These are phyloP conservation scores for Entrophospora sp. DNA, from an alignment of 192 early-diverging fungal genomes.

Conservation along the genomic window DNA sequence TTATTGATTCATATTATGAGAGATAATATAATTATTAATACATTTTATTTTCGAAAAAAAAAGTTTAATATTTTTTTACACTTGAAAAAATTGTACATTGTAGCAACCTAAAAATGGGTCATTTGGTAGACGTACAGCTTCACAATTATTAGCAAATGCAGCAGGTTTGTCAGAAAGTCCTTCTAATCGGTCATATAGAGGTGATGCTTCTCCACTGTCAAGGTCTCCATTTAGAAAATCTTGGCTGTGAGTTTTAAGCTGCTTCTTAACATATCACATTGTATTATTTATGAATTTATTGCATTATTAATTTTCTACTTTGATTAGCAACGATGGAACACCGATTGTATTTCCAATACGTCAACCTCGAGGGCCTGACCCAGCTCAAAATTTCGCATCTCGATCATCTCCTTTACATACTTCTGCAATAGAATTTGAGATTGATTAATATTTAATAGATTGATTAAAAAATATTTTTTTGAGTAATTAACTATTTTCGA, in stretches of 20 bases:
- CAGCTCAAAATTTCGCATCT: slow-evolving; percentile 61
- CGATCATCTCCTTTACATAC: slow-evolving; percentile 27
- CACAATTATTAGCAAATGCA: slow-evolving; percentile 12
- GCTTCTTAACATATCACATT: background rate
- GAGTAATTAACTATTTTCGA: no score
- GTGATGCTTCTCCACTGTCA: slow-evolving; percentile 19
- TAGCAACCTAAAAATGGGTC: slow-evolving; percentile 18
- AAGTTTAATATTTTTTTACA: no score
- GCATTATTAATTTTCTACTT: no score
- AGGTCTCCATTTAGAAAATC: slow-evolving; percentile 21
- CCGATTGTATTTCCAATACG: slow-evolving; percentile 57
- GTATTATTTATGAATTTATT: background rate
- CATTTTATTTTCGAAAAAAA: background rate
- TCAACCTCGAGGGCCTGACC: slow-evolving; percentile 67
- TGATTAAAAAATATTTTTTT: no score
- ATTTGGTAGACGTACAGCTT: slow-evolving; percentile 10
- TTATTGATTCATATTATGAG: background rate
- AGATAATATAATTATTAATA: background rate
- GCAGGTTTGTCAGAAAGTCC: slow-evolving; percentile 18
- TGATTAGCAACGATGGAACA: slow-evolving; percentile 2
- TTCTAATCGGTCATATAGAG: slow-evolving; percentile 16
- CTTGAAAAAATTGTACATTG: no score
- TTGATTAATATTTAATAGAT: no score
- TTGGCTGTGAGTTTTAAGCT: slow-evolving; percentile 14
- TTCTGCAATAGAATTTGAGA: no score